Evolutionary conservation across 2,329 filamentous ascomycete species (phyloP), one percentile per base, ranked within the genome.

Genomic region (Venturia nashicola): DNA sequence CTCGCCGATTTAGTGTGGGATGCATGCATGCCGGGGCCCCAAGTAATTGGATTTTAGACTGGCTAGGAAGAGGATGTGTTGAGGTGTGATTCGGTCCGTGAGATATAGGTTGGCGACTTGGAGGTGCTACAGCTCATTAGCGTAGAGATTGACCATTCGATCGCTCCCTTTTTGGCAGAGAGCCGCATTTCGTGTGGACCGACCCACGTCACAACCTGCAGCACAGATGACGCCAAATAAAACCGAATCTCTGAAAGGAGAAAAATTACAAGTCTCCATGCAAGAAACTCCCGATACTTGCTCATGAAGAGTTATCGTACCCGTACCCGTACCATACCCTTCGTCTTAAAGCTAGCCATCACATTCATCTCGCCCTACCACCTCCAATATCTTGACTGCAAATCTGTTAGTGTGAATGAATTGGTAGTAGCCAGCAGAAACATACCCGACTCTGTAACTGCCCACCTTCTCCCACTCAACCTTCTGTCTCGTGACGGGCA

Each of bases 401-500:
- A 73, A 73, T 65, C 34, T 61, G 62, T 62, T 34, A 65, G 14
- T 40, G 67, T 39, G 65, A 32, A 62, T 11, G 36, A 3, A 5
- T 39, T 7, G 36, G 11, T 39, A 39, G 36, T 39, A 39, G 36
- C 36, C 36, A 39, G 11, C 36, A 39, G 36, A 39, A 39, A 39
- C 36, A 39, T 39, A 39, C 72, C 84, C 85, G 62, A 96, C 80
- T 66, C 91, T 83, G 79, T 99, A 99, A 69, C 91, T 91, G 57
- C 90, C 88, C 68, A 99, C 90, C 81, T 96, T 97, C 76, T 99
- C 93, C 94, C 94, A 99, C 78, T 99, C 94, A 70, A 99, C 93
- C 83, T 97, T 97, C 80, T 99, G 94, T 72, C 94, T 86, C 67
- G 94, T 99, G 66, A 99, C 91, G 0, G 94, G 94, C 73, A 99